Conservation (phyloP, 2,329 filamentous ascomycete species). For the Gremmenia infestans region DNA sequence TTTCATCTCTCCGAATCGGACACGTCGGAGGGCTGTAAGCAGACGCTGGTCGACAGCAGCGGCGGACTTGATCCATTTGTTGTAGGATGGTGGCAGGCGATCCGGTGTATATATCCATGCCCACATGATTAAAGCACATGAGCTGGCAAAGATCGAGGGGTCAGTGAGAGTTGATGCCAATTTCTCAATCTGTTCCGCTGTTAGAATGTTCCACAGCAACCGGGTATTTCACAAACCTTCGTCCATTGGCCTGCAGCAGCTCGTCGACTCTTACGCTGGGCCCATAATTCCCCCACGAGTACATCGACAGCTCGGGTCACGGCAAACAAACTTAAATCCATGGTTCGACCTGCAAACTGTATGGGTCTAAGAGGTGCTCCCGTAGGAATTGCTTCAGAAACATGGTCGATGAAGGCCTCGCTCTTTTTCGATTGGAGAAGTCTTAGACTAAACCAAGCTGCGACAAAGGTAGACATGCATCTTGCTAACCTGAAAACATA, state of each 20-base stretch:
- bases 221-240: conserved; percentile 32
- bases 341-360: conserved; percentile 60
- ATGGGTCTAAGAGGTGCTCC: conserved; percentile 26
- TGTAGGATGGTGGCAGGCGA: conserved; percentile 67
- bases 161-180: conserved; percentile 49
- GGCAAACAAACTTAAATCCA: conserved; percentile 80
- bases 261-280: conserved; percentile 41
- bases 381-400: conserved; percentile 26
- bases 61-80: conserved; percentile 74
- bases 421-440: conserved; percentile 53
- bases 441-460: conserved; percentile 52
- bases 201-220: conserved; percentile 3
- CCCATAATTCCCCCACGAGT: conserved; percentile 61
- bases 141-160: conserved; percentile 65
- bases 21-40: conserved; percentile 66
- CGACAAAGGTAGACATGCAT: conserved; percentile 53
- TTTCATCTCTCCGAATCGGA: conserved; percentile 54
- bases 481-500: conserved; percentile 43
- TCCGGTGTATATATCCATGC: conserved; percentile 76
- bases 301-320: conserved; percentile 68
- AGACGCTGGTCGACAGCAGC: conserved; percentile 72
- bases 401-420: conserved; percentile 36
- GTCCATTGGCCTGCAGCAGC: conserved; percentile 44
- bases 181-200: conserved; percentile 31
- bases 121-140: conserved; percentile 79